Evolutionary conservation across 345 rosid species (phyloP), one percentile per base, ranked within the genome.

Genomic region (Brassica juncea): DNA sequence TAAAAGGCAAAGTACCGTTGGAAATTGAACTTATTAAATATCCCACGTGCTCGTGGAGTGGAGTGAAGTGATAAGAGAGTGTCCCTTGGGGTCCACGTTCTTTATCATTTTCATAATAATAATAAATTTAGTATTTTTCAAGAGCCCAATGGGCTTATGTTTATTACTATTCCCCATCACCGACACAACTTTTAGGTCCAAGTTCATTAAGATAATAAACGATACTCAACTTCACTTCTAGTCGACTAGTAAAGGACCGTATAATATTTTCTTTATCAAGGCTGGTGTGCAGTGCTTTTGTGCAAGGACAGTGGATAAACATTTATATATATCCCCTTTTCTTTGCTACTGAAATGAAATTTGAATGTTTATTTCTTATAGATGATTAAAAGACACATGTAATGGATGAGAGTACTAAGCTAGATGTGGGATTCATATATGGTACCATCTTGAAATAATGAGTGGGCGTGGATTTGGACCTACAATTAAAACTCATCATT

Each of bases 381-480:
- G 23, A 9, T 8, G 4, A 19, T 8, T 28, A n/a, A 27, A 27
- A 31, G 10, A 58, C 60, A 35, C 61, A 64, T 66, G 23, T 35
- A 37, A 37, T 35, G 67, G 49, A 76, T 19, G 52, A 68, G 32
- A 52, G 44, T 66, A n/a, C 58, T 57, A 66, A 19, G 44, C 32
- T 76, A 68, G 32, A 2, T 68, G 61, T 4, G 67, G 30, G 58
- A 42, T 75, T 66, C 72, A 35, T 32, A 57, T 42, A 39, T 58
- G 80, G 68, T 44, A 68, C 69, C 74, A 69, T 69, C 54, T 73
- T 71, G 72, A 66, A 78, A 49, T 42, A 66, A n/a, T 35, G 58
- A 47, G 55, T 37, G 57, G 47, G 68, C 58, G 76, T 80, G 79
- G 28, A 83, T 37, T 7, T 37, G 42, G 42, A 37, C 84, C 89